These are phyloP conservation scores for Coleophoma crateriformis DNA, from an alignment of 2,329 filamentous ascomycete genomes.

Conservation along the genomic window DNA sequence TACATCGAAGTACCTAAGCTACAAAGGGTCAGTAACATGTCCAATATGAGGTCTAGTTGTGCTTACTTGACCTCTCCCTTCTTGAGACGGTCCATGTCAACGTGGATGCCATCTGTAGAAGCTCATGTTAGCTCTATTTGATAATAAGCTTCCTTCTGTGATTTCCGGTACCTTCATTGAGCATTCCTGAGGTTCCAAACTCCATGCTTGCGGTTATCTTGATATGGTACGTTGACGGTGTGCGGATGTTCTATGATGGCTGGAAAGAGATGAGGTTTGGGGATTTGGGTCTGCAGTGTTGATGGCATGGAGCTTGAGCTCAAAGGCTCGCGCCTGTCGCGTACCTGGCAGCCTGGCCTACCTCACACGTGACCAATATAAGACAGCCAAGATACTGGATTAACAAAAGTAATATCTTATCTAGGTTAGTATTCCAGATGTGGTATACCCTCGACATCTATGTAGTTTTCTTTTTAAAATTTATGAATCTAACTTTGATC, in stretches of 20 bases:
- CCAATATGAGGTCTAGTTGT: slow-evolving; percentile 1
- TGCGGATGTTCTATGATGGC: not conserved
- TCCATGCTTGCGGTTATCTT: slow-evolving; percentile 43
- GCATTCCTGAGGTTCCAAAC: slow-evolving; percentile 54
- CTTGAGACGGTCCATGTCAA: slow-evolving; percentile 98
- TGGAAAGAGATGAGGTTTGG: not conserved
- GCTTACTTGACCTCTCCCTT: slow-evolving; percentile 97
- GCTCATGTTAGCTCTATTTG: slow-evolving; percentile 20
- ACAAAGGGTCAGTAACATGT: slow-evolving; percentile 7
- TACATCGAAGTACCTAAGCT: slow-evolving; percentile 98
- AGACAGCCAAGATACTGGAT: too few relatives aligned
- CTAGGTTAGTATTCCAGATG: too few relatives aligned
- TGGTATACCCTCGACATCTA: too few relatives aligned
- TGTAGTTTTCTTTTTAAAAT: too few relatives aligned
- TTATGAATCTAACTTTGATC: too few relatives aligned
- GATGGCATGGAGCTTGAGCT: slow-evolving; percentile 13
- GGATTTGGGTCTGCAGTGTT: slow-evolving; percentile 4
- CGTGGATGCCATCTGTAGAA: slow-evolving; percentile 86
- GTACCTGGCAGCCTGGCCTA: not conserved
- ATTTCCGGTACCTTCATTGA: slow-evolving; percentile 53
- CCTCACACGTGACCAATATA: slow-evolving; percentile 1
- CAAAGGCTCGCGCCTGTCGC: not conserved
- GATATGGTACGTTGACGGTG: not conserved
- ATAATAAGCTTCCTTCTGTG: slow-evolving; percentile 8
- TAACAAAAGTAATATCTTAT: too few relatives aligned